Conservation (phyloP, 345 rosid species). For the Gossypium rotundifolium region DNA sequence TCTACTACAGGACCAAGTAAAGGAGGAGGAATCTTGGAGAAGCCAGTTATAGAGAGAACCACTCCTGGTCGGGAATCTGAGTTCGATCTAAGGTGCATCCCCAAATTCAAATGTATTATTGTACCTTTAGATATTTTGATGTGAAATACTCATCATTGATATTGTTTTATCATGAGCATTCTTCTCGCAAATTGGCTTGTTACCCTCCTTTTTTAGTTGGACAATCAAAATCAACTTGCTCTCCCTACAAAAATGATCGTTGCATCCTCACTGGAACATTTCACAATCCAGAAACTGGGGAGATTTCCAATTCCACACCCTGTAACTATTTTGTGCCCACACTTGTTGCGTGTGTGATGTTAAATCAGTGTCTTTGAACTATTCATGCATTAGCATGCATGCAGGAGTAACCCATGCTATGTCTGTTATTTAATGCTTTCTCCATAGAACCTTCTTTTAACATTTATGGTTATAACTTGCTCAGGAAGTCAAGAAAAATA, state of each 20-base stretch:
- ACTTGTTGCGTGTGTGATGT: neutral
- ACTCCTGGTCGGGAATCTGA: conserved; percentile 73
- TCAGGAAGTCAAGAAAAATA: conserved; percentile 75
- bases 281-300: neutral
- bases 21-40: conserved; percentile 72
- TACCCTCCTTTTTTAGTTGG: neutral
- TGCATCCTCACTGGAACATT: neutral
- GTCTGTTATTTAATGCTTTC: neutral
- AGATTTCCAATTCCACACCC: neutral
- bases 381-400: neutral
- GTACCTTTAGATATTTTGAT: no score
- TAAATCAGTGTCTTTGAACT: neutral
- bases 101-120: neutral
- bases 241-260: neutral
- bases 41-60: conserved; percentile 62
- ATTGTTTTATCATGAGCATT: neutral
- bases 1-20: conserved; percentile 47
- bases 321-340: neutral
- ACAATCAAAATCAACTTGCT: neutral
- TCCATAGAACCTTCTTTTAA: neutral
- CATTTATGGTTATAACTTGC: neutral
- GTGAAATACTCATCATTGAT: neutral
- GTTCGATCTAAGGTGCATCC: conserved; percentile 55
- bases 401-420: no score
- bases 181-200: neutral